Base-by-base conservation (phyloP, 805 yeast species). In the Candida xiaguanensis region DNA sequence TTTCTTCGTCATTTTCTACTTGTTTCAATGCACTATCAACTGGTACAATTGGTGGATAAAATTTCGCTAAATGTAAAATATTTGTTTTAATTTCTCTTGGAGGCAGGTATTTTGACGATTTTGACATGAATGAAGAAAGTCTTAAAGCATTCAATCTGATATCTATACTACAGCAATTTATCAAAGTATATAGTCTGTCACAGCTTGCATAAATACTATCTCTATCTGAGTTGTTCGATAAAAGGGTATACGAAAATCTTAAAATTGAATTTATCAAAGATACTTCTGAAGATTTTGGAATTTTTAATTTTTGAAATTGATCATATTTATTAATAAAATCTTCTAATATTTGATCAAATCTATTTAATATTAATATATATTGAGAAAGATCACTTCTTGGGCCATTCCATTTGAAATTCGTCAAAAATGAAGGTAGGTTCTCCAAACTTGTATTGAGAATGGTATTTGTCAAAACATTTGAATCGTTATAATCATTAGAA, bases 331-430 rank as follows among this genome's bases (percentile, higher is more conserved):
- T 61, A 12, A 84, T 73, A 16, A 74, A 63, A 3, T 52, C 49
- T 37, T 79, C 84, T 38, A 86, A 63, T 5, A 86, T 70, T 9
- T 67, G 72, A 55, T 90, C 96, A 52, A 90, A 78, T 49, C 82
- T 69, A 57, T 88, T 84, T 49, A 91, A 65, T 1, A 86, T 78
- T 0, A 82, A 74, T 20, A 85, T 75, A 93, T 95, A 90, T 43
- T 80, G 81, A 44, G 73, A 74, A 24, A 91, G 59, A 49, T 86
- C 84, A 26, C 84, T 85, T 44, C 78, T 68, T 7, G 87, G 82
- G 17, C 80, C 63, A 22, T 73, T 74, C 88, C 88, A 81, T 13
- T 50, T 54, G 43, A 67, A 49, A 43, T 74, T 65, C 11, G 53
- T 52, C 37, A 79, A 52, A 30, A 60, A 51, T 3, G 45, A 42